Base-by-base conservation (phyloP, 2,329 filamentous ascomycete species). In the Penicillium sp. region DNA sequence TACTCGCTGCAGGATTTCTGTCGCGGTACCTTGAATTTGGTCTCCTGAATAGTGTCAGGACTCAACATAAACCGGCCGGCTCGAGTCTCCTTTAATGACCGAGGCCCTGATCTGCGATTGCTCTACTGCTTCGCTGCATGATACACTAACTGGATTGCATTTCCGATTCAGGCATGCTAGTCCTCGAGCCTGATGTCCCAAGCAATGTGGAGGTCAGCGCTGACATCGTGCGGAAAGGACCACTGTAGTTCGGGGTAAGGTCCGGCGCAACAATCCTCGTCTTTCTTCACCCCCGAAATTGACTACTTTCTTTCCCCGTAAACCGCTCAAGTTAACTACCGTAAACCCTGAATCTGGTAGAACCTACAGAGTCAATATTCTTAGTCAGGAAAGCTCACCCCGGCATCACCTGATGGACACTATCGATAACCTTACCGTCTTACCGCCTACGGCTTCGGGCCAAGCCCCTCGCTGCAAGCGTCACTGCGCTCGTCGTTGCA, bases 391-490 rank as follows among this genome's bases (percentile, higher is more conserved):
- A 31, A 34, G 20, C 25, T 15, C 11, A 15, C 17, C 28, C 8
- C 17, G 25, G 22, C 25, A 54, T 52, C 49, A 52, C 49, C 34
- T 20, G 51, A 45, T 25, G 6, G n/a, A 11, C 17, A 6, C 35
- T 66, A 67, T 66, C 65, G 65, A 67, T 67, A 67, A 67, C 45
- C 37, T 15, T 42, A 53, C 31, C 14, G 6, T 25, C 20, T 50
- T 54, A 65, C 59, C 64, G 64, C 62, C 62, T 61, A n/a, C 61
- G 28, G 10, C 31, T 55, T 57, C 54, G 28, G 41, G 61, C 17
- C 15, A 45, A 60, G 55, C 65, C 65, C 65, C 65, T 65, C 64
- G 61, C 55, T 58, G 65, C 62, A 67, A 64, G 58, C 65, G 64
- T 66, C 63, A 63, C 56, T 61, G 39, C 57, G 15, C 42, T 50